Evolutionary conservation across 2,329 filamentous ascomycete species (phyloP).

Genomic region (Aspergillus pseudoglaucus): DNA sequence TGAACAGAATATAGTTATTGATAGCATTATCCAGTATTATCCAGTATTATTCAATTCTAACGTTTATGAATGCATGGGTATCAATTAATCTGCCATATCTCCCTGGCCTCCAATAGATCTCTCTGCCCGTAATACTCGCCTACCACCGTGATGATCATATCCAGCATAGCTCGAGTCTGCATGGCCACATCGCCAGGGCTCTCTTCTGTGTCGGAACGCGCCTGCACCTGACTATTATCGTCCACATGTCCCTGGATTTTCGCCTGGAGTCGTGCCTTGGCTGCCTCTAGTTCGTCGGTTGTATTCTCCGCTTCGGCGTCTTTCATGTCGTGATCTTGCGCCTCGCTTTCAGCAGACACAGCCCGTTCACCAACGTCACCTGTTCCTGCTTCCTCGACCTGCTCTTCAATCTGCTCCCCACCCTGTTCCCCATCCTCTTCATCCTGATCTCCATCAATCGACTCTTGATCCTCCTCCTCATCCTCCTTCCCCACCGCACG

Average conservation of each 20-base stretch:
- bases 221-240: conserved; percentile 1
- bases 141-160: conserved; percentile 84
- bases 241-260: conserved; percentile 18
- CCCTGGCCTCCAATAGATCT: conserved; percentile 71
- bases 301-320: conserved; percentile 11
- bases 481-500: conserved; percentile 38
- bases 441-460: conserved; percentile 6
- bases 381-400: neutral
- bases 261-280: conserved; percentile 43
- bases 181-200: conserved; percentile 14
- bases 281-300: conserved; percentile 40
- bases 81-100: conserved; percentile 39
- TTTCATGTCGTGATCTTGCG: conserved; percentile 10
- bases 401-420: neutral
- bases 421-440: conserved; percentile 7
- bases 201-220: conserved; percentile 28
- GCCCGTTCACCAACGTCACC: neutral
- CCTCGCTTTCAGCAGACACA: conserved; percentile 1
- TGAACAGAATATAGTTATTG: neutral
- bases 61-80: conserved; percentile 1
- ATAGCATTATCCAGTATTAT: neutral
- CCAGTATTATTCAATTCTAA: neutral
- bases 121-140: conserved; percentile 86
- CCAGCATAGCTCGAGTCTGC: conserved; percentile 60
- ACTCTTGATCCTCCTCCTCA: conserved; percentile 23